These are phyloP conservation scores for Trametes sp. DNA, from an alignment of 1,284 basidiomycete species.

Conservation along the genomic window DNA sequence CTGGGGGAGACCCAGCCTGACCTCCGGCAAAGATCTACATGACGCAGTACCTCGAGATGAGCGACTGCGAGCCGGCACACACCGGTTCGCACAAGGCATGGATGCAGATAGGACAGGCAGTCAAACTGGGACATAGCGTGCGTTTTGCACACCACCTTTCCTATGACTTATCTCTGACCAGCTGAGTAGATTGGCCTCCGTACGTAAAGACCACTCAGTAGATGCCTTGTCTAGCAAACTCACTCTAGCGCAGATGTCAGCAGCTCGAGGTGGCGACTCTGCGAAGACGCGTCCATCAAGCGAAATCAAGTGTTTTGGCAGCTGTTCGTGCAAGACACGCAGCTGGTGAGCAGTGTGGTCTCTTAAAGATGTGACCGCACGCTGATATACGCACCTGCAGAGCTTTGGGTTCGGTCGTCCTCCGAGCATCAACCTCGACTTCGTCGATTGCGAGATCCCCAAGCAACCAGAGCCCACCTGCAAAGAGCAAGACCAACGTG, in stretches of 20 bases:
- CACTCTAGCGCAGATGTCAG: conserved; percentile 59
- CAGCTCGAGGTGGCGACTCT: conserved; percentile 63
- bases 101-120: conserved; percentile 62
- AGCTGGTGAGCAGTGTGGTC: conserved; percentile 52
- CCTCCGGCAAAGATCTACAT: conserved; percentile 57
- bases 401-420: conserved; percentile 70
- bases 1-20: background rate
- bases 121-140: conserved; percentile 65
- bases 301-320: conserved; percentile 72
- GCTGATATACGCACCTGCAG: conserved; percentile 42
- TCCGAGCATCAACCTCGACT: conserved; percentile 59
- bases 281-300: conserved; percentile 50
- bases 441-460: conserved; percentile 64
- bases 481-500: conserved; percentile 47
- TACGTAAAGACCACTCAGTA: conserved; percentile 42
- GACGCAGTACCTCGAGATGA: conserved; percentile 64
- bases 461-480: conserved; percentile 50
- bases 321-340: conserved; percentile 63
- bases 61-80: conserved; percentile 53
- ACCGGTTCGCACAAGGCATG: conserved; percentile 58
- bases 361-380: too few relatives aligned
- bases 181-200: conserved; percentile 67
- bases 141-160: conserved; percentile 30
- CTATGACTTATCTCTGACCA: background rate
- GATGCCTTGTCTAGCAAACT: background rate